Conservation (phyloP, 352 stramenopile species). For the Aphanomyces euteiches region DNA sequence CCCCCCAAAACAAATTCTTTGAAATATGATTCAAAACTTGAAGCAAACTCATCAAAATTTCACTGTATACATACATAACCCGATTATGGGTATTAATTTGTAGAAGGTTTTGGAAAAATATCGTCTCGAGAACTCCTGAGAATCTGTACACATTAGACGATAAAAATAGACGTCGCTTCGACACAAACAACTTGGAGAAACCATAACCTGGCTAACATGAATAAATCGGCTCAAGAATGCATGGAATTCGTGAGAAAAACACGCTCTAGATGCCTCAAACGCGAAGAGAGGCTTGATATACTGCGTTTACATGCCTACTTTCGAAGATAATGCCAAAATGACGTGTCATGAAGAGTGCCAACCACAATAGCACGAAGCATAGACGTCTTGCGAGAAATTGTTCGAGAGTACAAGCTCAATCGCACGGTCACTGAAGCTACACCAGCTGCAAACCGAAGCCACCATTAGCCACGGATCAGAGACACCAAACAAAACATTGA, state of each 20-base stretch:
- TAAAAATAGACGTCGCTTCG: slow-evolving; percentile 4
- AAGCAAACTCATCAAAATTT: background rate
- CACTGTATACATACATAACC: background rate
- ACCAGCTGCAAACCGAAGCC: background rate
- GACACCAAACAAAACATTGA: background rate
- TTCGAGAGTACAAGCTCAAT: background rate
- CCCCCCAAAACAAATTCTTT: background rate
- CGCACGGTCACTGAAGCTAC: background rate
- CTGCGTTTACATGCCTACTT: slow-evolving; percentile 4
- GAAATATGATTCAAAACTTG: background rate
- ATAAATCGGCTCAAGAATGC: background rate
- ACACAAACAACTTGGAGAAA: background rate
- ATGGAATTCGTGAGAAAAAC: background rate
- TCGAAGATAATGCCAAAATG: background rate
- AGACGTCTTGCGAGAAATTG: background rate
- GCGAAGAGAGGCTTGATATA: slow-evolving; percentile 3
- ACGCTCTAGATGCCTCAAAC: background rate
- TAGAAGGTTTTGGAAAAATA: background rate
- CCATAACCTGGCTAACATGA: background rate
- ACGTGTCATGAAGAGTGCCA: background rate
- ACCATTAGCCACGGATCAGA: background rate
- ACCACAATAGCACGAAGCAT: background rate
- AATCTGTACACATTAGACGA: background rate
- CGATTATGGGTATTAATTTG: background rate
- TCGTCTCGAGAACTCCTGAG: background rate